Evolutionary conservation across 345 rosid genomes (phyloP), one percentile per base, ranked within the genome.

Genomic region (Populus deltoides): DNA sequence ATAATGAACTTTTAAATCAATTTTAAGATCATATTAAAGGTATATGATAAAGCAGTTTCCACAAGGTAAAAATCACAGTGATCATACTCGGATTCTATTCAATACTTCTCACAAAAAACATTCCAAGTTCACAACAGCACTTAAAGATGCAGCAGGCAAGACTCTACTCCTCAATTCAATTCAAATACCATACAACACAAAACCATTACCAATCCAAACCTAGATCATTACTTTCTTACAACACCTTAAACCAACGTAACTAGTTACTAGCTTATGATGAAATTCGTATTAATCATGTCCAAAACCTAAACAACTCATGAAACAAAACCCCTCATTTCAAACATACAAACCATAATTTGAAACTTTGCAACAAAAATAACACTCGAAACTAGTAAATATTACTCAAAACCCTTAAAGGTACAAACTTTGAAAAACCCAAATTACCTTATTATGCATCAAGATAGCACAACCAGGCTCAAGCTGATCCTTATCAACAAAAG

Each of bases 391-490:
- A n/a, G 63, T 11, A 59, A 24, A 4, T 59, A 59, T 3, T 9
- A 59, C 17, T 38, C 25, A 70, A 38, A 27, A 62, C 70, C 8
- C n/a, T 43, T 15, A 35, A 4, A 70, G 43, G 20, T 39, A 13
- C 29, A 36, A 13, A 33, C 0, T n/a, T 16, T 31, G 22, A 20
- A 22, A 10, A 47, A 53, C 20, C 15, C 1, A 66, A 67, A 57
- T 43, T 71, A 93, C 99, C 97, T 94, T 92, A 69, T 94, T 94
- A 80, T 96, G 99, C 97, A 92, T 92, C 89, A 97, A 78, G 70
- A 97, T 94, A 69, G 99, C 93, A 78, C 97, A 97, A 17, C 99
- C 99, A 75, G 98, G 98, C 76, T 92, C 99, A 59, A 97, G 89
- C 88, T 94, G 98, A 80, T 97, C 98, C 76, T 96, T 96, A 79